Evolutionary conservation across 1,284 basidiomycete genomes (phyloP).

Genomic region (Marasmius fiardii): DNA sequence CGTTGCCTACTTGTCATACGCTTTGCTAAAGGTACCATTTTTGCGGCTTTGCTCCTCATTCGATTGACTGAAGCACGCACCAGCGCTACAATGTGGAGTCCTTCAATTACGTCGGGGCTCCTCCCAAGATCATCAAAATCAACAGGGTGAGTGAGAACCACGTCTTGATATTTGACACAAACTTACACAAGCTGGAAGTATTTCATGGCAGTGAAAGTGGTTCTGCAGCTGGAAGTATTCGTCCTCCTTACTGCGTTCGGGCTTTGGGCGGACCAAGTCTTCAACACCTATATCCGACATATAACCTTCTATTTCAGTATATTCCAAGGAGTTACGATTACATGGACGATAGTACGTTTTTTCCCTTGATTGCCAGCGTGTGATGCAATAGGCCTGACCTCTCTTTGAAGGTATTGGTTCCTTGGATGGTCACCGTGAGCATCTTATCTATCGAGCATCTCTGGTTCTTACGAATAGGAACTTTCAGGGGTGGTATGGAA

Average conservation of each 20-base stretch:
- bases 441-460: neutral
- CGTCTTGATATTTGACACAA: neutral
- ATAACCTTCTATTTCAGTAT: constrained; percentile 39
- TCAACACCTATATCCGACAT: constrained; percentile 38
- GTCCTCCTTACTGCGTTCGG: constrained; percentile 45
- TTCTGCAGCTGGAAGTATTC: constrained; percentile 54
- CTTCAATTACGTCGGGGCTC: constrained; percentile 53
- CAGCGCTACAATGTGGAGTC: constrained; percentile 45
- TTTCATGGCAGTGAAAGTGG: constrained; percentile 54
- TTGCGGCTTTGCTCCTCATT: neutral
- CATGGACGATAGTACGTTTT: constrained; percentile 38
- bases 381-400: neutral
- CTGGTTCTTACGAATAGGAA: neutral
- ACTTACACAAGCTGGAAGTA: constrained; percentile 27
- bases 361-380: neutral
- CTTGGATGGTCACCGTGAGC: constrained; percentile 46
- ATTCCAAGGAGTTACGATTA: constrained; percentile 44
- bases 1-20: constrained; percentile 41
- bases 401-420: constrained; percentile 38
- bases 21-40: constrained; percentile 38
- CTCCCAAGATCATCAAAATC: constrained; percentile 43
- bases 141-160: constrained; percentile 37
- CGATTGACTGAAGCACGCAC: constrained; percentile 9
- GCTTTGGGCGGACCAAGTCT: constrained; percentile 54
- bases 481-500: constrained; percentile 49